Evolutionary conservation across 257 asterid species (phyloP), one percentile per base, ranked within the genome.

Genomic region (Anisodus acutangulus): DNA sequence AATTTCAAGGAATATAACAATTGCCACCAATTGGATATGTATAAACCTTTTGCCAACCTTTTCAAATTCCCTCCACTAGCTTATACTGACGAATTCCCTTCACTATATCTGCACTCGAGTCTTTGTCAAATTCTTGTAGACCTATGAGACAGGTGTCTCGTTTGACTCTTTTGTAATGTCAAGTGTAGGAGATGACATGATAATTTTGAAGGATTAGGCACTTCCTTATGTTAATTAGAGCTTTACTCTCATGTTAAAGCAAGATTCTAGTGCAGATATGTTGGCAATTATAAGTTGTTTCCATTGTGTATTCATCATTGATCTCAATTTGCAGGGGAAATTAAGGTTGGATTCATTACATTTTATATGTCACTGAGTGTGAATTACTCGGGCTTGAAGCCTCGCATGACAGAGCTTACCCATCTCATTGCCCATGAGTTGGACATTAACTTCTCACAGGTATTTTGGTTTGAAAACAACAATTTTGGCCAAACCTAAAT

Each of bases 321-420:
- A 81, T 79, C 87, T 89, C 83, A 4, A 81, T 88, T 67, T 90
- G 92, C 97, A 97, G 98, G 92, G 68, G 88, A 88, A 83, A 80
- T 79, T 69, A 89, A 89, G 84, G 86, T 92, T 83, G 97, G 97
- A 53, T 69, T 82, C 58, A 86, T 97, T 86, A 90, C 94, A 83
- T 92, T 97, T 89, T 91, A 79, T 84, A 89, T 97, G 95, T 88
- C 89, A 86, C 85, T 89, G 81, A 91, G 89, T 80, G 82, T 87
- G 82, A 95, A 89, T 82, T 90, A 90, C 93, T 83, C 94, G 3
- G 91, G 90, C 79, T 82, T 97, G 94, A 91, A 95, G 93, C 97
- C 98, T 89, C 98, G 69, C 57, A 88, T 93, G 81, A 66, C 93
- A 31, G 98, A 92, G 84, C 95, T 97, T 84, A 76, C 91, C 49